A percentile compares a stretch with the other conserved stretches of the same genome.
phyloP scores from a whole-genome alignment of 169 alveolate species.

The Plasmodium chabaudi region DNA sequence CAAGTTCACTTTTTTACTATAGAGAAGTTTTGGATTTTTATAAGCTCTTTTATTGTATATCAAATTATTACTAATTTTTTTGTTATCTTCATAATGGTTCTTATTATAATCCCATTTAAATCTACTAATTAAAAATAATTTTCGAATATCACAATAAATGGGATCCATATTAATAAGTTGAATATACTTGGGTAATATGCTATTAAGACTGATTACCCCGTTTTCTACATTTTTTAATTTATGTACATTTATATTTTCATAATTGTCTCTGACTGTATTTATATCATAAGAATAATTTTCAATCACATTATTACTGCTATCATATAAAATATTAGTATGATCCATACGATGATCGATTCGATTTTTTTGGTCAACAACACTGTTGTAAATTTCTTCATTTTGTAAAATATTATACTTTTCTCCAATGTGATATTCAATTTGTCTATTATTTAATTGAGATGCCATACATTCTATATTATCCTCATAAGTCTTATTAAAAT shows the following conservation, averaged over 20 bases:
- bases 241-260: background rate
- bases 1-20: constrained; percentile 2
- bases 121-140: constrained; percentile 17
- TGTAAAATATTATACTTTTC: constrained; percentile 10
- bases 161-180: constrained; percentile 35
- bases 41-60: background rate
- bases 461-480: background rate
- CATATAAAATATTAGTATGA: no score
- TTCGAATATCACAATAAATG: constrained; percentile 7
- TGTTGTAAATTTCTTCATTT: constrained; percentile 24
- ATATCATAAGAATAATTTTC: background rate
- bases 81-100: background rate
- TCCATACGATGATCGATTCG: no score
- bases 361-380: constrained; percentile 1
- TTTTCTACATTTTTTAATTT: constrained; percentile 6
- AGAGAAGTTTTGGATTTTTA: background rate
- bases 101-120: constrained; percentile 3
- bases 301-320: background rate
- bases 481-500: background rate
- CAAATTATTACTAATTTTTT: background rate
- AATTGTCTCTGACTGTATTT: background rate
- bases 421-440: background rate
- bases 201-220: constrained; percentile 13
- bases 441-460: background rate
- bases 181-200: constrained; percentile 23